Evolutionary conservation across 2,329 filamentous ascomycete genomes (phyloP), one percentile per base, ranked within the genome.

Genomic region (Colletotrichum cuscutae): DNA sequence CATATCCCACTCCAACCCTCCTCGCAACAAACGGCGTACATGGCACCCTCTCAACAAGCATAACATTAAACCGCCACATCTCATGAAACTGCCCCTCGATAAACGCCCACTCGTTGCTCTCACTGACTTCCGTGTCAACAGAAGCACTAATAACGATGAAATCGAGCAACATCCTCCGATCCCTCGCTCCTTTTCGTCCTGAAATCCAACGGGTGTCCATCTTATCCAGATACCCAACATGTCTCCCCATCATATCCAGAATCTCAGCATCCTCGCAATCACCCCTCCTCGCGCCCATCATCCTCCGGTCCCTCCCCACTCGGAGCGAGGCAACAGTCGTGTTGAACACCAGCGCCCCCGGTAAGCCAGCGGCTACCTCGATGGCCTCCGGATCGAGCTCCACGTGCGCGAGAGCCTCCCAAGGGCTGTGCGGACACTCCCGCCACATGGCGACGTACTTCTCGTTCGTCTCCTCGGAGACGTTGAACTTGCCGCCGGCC

Each of bases 1-100:
- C n/a, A 28, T n/a, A 60, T 22, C 63, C 63, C 22, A 57, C 56
- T 0, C 63, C 63, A 5, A 71, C n/a, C n/a, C 63, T 52, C 15
- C 63, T 56, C 5, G 56, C 49, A 13, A 67, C 32, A n/a, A 67
- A 71, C 46, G 42, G 37, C 30, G 19, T 53, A 19, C 28, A 54
- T 13, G 61, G 54, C 5, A 70, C 37, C 54, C 67, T 28, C 67
- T 70, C 67, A 19, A 70, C 67, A 8, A 70, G 53, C 67, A 70
- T 59, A 6, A 65, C 61, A 13, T 70, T 70, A 13, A 70, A 65
- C 30, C 62, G 53, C 61, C 61, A 65, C 54, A 65, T 28, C 54
- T 70, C 61, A 24, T 70, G 61, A n/a, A 70, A 65, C 30, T 53
- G 37, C 4, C 67, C 53, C 30, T 65, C 54, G 12, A 70, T 53